phyloP scores from a whole-genome alignment of 768 basidiomycete genomes.

The Hygrophoropsis aurantiaca region DNA sequence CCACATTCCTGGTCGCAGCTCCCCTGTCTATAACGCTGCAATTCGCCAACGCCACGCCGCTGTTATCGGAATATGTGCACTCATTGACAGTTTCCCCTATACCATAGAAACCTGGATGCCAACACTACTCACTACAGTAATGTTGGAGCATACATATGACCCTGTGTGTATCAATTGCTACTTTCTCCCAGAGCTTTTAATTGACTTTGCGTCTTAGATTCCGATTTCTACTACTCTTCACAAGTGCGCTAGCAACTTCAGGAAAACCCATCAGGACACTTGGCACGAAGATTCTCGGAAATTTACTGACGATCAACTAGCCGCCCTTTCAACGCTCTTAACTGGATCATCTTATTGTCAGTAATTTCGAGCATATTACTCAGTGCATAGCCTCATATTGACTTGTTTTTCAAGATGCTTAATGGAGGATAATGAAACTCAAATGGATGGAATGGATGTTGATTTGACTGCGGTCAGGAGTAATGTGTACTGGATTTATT shows the following conservation, averaged over 20 bases:
- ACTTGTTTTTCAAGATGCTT: too few relatives aligned
- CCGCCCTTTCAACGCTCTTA: conserved; percentile 77
- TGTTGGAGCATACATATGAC: conserved; percentile 84
- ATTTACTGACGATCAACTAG: conserved; percentile 84
- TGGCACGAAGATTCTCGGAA: conserved; percentile 88
- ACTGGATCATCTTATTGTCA: conserved; percentile 84
- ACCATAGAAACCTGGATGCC: conserved; percentile 93
- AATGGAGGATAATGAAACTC: too few relatives aligned
- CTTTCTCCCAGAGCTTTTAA: conserved; percentile 10
- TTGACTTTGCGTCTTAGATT: conserved; percentile 39
- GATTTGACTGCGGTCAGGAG: too few relatives aligned
- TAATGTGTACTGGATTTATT: too few relatives aligned
- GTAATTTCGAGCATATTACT: conserved; percentile 18
- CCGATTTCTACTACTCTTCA: conserved; percentile 85
- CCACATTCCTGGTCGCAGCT: conserved; percentile 61
- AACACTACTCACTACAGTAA: conserved; percentile 70
- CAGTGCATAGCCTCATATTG: too few relatives aligned
- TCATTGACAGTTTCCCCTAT: conserved; percentile 93
- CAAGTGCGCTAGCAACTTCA: conserved; percentile 78
- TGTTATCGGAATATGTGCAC: conserved; percentile 82
- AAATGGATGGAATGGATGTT: too few relatives aligned
- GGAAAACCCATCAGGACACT: conserved; percentile 82
- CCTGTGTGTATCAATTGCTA: conserved; percentile 46
- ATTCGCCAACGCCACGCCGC: conserved; percentile 85
- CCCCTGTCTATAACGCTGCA: conserved; percentile 65